A percentile compares a stretch with the other conserved stretches of the same genome.
Evolutionary conservation across 202 grass and related monocot species (phyloP).

Genomic region (Sporobolus alterniflorus): DNA sequence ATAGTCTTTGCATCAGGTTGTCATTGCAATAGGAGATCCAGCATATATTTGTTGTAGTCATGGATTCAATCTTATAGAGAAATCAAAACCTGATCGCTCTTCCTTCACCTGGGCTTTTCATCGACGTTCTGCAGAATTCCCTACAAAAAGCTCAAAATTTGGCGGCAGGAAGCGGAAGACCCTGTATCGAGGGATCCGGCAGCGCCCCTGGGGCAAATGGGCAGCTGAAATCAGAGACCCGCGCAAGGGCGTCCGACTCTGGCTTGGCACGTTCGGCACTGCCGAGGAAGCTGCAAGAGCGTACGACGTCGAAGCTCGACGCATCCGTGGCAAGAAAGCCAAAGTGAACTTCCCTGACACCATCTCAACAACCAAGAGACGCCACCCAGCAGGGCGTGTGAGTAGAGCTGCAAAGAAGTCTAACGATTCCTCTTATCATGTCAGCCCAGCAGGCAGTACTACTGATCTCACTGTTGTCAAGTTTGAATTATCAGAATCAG

Average conservation of each 20-base stretch:
- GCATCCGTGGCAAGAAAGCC: slow-evolving; percentile 81
- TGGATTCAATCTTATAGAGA: not conserved
- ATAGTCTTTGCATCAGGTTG: not conserved
- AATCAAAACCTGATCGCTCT: not conserved
- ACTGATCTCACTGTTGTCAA: not conserved
- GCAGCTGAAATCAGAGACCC: slow-evolving; percentile 83
- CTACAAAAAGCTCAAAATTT: not conserved
- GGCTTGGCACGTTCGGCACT: slow-evolving; percentile 78
- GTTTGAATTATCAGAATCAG: not conserved
- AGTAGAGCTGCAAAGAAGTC: not conserved
- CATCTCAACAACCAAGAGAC: slow-evolving; percentile 5
- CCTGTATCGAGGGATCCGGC: slow-evolving; percentile 62
- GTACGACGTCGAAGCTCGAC: slow-evolving; percentile 62
- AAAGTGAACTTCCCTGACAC: slow-evolving; percentile 73
- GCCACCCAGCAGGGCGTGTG: not conserved
- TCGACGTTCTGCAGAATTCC: not conserved
- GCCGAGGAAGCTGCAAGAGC: slow-evolving; percentile 82
- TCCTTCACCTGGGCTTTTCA: not conserved
- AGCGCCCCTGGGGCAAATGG: slow-evolving; percentile 85
- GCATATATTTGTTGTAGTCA: not conserved
- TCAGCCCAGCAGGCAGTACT: not conserved
- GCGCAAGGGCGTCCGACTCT: slow-evolving; percentile 68
- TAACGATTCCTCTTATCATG: not conserved
- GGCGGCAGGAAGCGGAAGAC: slow-evolving; percentile 65
- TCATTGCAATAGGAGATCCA: not conserved